These are phyloP conservation scores for Tilletia caries DNA, from an alignment of 1,284 basidiomycete genomes.

Conservation along the genomic window DNA sequence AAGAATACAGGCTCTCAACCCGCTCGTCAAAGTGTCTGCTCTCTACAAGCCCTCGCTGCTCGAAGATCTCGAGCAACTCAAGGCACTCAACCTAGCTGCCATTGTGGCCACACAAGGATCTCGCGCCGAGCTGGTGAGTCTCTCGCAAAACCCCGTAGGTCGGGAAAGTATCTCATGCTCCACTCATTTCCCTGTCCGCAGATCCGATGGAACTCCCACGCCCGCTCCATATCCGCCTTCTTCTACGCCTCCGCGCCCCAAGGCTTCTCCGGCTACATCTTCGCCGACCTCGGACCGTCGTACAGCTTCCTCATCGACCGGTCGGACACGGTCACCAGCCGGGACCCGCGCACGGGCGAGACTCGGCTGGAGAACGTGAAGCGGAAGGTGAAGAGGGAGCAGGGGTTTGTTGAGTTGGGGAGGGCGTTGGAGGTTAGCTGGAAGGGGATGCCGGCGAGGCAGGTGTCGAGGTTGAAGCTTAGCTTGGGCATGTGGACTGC, in stretches of 20 bases:
- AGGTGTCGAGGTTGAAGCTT: conserved; percentile 69
- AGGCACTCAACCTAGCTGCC: conserved; percentile 55
- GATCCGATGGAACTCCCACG: conserved; percentile 73
- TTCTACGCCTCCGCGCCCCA: conserved; percentile 86
- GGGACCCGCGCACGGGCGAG: conserved; percentile 14
- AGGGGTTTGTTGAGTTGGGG: background rate
- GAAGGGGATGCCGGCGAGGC: conserved; percentile 66
- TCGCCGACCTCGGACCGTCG: conserved; percentile 74
- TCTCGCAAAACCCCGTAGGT: background rate
- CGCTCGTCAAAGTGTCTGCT: conserved; percentile 76
- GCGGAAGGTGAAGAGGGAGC: conserved; percentile 5
- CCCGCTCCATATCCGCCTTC: conserved; percentile 57
- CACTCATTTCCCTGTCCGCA: conserved; percentile 53
- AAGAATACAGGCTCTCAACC: conserved; percentile 81
- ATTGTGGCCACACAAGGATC: conserved; percentile 48
- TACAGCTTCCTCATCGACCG: conserved; percentile 81
- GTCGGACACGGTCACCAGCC: background rate
- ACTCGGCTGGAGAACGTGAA: conserved; percentile 49
- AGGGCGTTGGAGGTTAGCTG: conserved; percentile 61
- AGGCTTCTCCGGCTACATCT: conserved; percentile 89
- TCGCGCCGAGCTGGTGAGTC: conserved; percentile 65
- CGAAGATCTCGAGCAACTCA: conserved; percentile 28
- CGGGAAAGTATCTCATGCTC: background rate
- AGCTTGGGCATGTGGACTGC: conserved; percentile 63
- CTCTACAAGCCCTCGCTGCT: conserved; percentile 56